Percentiles rank a stretch among this genome's conserved stretches.
These are phyloP conservation scores for Colletotrichum magnum DNA, from an alignment of 2,329 filamentous ascomycete species.

Conservation along the genomic window DNA sequence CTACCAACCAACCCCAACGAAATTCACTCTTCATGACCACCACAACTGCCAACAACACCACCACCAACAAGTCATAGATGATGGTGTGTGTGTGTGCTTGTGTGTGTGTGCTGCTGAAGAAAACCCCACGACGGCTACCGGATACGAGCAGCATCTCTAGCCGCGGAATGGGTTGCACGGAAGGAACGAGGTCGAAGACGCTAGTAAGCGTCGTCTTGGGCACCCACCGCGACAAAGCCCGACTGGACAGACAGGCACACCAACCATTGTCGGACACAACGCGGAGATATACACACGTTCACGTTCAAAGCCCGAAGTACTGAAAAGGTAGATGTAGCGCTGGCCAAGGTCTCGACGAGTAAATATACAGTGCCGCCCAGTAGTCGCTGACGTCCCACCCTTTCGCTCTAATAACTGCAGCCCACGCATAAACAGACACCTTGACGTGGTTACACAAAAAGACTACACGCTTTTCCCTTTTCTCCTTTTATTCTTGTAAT, in stretches of 20 bases:
- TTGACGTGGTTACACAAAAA: slow-evolving; percentile 14
- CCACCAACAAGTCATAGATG: not conserved
- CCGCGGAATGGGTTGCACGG: not conserved
- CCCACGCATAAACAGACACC: not conserved
- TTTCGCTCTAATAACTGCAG: not conserved
- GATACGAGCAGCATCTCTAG: slow-evolving; percentile 18
- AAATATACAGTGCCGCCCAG: slow-evolving; percentile 23
- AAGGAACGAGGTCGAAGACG: not conserved
- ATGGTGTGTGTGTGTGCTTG: not conserved
- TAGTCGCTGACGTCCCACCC: not conserved
- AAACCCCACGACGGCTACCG: not conserved
- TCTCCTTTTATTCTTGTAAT: not conserved
- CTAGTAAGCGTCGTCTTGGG: not conserved
- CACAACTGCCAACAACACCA: not conserved
- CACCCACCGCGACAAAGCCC: not conserved
- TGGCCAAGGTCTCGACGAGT: slow-evolving; percentile 22
- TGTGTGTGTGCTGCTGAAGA: not conserved
- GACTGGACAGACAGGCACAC: not conserved
- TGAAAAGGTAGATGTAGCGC: slow-evolving; percentile 15
- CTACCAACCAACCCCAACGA: not conserved
- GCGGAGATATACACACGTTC: not conserved
- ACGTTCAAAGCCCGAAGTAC: slow-evolving; percentile 11
- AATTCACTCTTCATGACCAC: not conserved
- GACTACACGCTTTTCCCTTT: slow-evolving; percentile 23
- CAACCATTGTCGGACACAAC: slow-evolving; percentile 7